These are phyloP conservation scores for Mortierella sp. DNA, from an alignment of 371 early-diverging fungal genomes.

Conservation along the genomic window DNA sequence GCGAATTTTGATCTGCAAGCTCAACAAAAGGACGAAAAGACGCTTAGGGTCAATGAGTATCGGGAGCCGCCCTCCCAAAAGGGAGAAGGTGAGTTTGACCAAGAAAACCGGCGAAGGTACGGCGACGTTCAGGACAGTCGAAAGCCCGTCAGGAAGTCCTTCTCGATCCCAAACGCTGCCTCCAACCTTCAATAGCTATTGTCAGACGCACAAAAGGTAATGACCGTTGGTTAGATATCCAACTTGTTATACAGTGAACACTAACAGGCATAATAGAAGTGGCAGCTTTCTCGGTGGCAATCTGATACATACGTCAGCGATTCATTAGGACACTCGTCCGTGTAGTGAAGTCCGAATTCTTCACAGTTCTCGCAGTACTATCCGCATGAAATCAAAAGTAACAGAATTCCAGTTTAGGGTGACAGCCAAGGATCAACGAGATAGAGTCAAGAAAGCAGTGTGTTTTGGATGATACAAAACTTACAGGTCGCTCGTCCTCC, in stretches of 20 bases:
- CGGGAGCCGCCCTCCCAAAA: too few species aligned
- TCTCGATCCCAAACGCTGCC: slow-evolving; percentile 45
- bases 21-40: too few species aligned
- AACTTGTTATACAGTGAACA: too few species aligned
- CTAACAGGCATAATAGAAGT: too few species aligned
- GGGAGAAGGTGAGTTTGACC: too few species aligned
- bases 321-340: slow-evolving; percentile 77
- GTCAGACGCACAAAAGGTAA: not conserved
- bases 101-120: slow-evolving; percentile 1
- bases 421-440: too few species aligned
- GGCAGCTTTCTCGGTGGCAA: too few species aligned
- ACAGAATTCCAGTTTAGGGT: too few species aligned
- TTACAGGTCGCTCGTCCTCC: slow-evolving; percentile 50
- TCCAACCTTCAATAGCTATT: slow-evolving; percentile 46
- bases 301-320: slow-evolving; percentile 33
- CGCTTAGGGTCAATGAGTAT: too few species aligned
- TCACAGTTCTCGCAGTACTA: slow-evolving; percentile 83
- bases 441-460: too few species aligned
- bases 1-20: slow-evolving; percentile 1
- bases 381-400: not conserved
- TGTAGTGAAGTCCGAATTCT: slow-evolving; percentile 69
- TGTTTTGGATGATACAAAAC: too few species aligned
- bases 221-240: too few species aligned
- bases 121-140: slow-evolving; percentile 36
- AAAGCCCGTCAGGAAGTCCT: slow-evolving; percentile 29